A percentile compares a stretch with the other conserved stretches of the same genome.
Conservation (phyloP, 1,284 basidiomycete genomes). For the Pascua guehoae region DNA sequence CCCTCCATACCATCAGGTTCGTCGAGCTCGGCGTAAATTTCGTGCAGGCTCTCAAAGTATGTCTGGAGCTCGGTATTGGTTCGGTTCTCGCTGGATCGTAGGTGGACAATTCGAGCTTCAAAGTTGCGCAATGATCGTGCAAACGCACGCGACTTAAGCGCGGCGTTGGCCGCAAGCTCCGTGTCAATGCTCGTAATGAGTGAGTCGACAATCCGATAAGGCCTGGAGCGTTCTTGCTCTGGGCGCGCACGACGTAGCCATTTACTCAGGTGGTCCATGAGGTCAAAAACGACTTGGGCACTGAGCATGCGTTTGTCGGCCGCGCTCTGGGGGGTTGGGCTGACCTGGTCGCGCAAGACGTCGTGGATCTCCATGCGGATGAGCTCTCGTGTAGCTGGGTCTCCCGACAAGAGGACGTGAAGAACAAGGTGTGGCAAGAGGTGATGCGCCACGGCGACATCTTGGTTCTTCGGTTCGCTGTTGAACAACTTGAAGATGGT, state of each 20-base stretch:
- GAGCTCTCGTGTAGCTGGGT: slow-evolving; percentile 59
- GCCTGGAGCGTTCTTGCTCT: too few relatives aligned
- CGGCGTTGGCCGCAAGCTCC: slow-evolving; percentile 86
- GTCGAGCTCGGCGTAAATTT: slow-evolving; percentile 93
- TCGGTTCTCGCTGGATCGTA: slow-evolving; percentile 54
- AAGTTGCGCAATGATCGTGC: slow-evolving; percentile 93
- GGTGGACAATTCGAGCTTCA: slow-evolving; percentile 66
- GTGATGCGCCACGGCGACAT: slow-evolving; percentile 84
- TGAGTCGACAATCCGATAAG: slow-evolving; percentile 59
- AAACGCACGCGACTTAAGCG: slow-evolving; percentile 89
- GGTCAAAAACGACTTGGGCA: slow-evolving; percentile 89
- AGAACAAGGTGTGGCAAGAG: slow-evolving; percentile 89
- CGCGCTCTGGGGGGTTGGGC: slow-evolving; percentile 57
- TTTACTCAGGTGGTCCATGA: slow-evolving; percentile 91
- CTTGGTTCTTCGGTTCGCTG: slow-evolving; percentile 76
- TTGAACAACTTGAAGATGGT: slow-evolving; percentile 77
- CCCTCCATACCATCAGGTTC: slow-evolving; percentile 99
- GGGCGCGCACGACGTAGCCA: slow-evolving; percentile 65
- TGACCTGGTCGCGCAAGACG: slow-evolving; percentile 84
- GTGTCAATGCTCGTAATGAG: slow-evolving; percentile 79
- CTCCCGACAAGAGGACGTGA: slow-evolving; percentile 76
- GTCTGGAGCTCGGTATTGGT: slow-evolving; percentile 59
- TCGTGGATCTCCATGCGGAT: slow-evolving; percentile 74
- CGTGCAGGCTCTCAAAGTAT: slow-evolving; percentile 88
- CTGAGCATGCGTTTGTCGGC: slow-evolving; percentile 76